phyloP scores from a whole-genome alignment of 2,329 filamentous ascomycete genomes.

The Penicillium italicum region DNA sequence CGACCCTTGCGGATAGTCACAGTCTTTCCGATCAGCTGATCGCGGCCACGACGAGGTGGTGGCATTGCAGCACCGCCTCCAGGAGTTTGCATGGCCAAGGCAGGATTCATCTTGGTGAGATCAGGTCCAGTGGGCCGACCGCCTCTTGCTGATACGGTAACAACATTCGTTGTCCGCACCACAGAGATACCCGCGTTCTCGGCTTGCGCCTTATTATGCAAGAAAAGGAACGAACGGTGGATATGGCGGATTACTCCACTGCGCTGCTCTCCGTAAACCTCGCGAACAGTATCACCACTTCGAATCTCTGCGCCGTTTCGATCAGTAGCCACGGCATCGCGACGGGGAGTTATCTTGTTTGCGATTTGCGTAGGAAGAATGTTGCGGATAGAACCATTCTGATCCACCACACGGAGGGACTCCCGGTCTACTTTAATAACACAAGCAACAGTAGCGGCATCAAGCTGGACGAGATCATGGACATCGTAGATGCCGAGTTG shows the following conservation, averaged over 20 bases:
- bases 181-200: constrained; percentile 92
- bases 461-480: constrained; percentile 90
- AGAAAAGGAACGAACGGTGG: constrained; percentile 85
- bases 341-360: constrained; percentile 78
- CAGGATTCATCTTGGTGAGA: constrained; percentile 87
- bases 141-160: constrained; percentile 90
- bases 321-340: constrained; percentile 84
- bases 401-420: constrained; percentile 82
- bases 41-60: constrained; percentile 72
- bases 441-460: constrained; percentile 86
- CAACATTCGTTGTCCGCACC: constrained; percentile 76
- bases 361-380: constrained; percentile 88
- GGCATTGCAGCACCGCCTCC: constrained; percentile 52
- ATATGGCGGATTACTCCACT: constrained; percentile 91
- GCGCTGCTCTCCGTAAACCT: constrained; percentile 78
- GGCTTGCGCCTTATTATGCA: constrained; percentile 76
- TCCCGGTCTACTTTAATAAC: constrained; percentile 95
- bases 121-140: constrained; percentile 75
- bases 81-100: constrained; percentile 66
- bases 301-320: constrained; percentile 90
- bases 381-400: constrained; percentile 77
- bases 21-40: constrained; percentile 84
- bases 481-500: constrained; percentile 82
- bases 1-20: constrained; percentile 82
- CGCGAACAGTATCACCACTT: constrained; percentile 86